Conservation (phyloP, 331 rosid species). For the Dryas integrifolia region DNA sequence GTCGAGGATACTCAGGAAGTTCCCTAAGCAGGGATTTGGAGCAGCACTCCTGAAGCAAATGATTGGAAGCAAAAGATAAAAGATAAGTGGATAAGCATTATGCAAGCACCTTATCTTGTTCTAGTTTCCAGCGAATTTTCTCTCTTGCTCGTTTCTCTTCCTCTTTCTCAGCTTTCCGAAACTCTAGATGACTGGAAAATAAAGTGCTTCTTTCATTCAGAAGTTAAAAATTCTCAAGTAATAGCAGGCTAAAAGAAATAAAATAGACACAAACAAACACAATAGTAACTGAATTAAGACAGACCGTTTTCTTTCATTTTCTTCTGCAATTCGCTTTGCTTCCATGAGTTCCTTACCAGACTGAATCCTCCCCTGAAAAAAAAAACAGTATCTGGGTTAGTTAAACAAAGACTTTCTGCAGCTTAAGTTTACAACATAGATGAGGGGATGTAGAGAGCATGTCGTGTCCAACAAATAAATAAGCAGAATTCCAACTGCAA, state of each 20-base stretch:
- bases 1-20: no score
- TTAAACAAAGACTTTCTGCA: neutral
- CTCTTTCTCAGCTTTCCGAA: slow-evolving; percentile 57
- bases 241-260: neutral
- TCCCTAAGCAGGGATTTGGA: neutral
- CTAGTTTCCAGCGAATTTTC: slow-evolving; percentile 50
- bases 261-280: neutral
- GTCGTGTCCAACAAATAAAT: slow-evolving; percentile 7
- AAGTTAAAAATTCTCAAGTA: neutral
- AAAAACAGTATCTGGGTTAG: slow-evolving; percentile 5
- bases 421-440: neutral
- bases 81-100: slow-evolving; percentile 3
- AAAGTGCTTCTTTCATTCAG: neutral
- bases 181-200: slow-evolving; percentile 41
- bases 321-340: slow-evolving; percentile 54
- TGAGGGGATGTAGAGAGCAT: neutral
- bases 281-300: slow-evolving; percentile 14
- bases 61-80: neutral
- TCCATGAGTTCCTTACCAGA: slow-evolving; percentile 56
- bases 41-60: neutral
- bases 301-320: slow-evolving; percentile 69
- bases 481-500: neutral
- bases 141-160: slow-evolving; percentile 76
- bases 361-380: slow-evolving; percentile 60
- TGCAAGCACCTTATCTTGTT: slow-evolving; percentile 75